Conservation (phyloP, 257 asterid genomes). For the Cruciata laevipes region DNA sequence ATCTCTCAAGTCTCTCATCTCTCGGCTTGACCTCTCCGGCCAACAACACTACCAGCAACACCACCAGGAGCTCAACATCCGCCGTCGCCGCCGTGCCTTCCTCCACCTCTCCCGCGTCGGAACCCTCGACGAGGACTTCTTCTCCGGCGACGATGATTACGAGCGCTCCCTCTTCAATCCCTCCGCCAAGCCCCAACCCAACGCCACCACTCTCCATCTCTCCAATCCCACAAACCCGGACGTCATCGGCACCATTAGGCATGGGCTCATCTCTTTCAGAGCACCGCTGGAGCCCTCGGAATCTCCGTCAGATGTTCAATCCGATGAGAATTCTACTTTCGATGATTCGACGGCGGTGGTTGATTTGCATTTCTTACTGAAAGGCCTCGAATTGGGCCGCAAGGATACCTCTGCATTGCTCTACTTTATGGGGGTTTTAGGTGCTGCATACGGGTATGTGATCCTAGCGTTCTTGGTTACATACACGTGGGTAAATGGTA, state of each 20-base stretch:
- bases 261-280: slow-evolving; percentile 42
- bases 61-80: slow-evolving; percentile 29
- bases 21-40: slow-evolving; percentile 58
- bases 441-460: slow-evolving; percentile 58
- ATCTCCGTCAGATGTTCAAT: slow-evolving; percentile 2
- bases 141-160: slow-evolving; percentile 75
- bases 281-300: slow-evolving; percentile 23
- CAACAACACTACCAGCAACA: slow-evolving; percentile 20
- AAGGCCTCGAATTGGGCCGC: slow-evolving; percentile 67
- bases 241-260: slow-evolving; percentile 43
- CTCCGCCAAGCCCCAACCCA: slow-evolving; percentile 32
- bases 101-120: slow-evolving; percentile 88
- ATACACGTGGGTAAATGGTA: slow-evolving; percentile 69
- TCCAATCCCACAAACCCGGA: slow-evolving; percentile 33
- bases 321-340: slow-evolving; percentile 12
- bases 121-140: slow-evolving; percentile 80
- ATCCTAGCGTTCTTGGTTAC: slow-evolving; percentile 69
- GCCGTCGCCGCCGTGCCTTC: slow-evolving; percentile 72
- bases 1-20: slow-evolving; percentile 62
- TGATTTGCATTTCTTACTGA: slow-evolving; percentile 57
- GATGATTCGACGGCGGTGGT: slow-evolving; percentile 27
- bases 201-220: slow-evolving; percentile 39
- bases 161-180: slow-evolving; percentile 71
- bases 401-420: slow-evolving; percentile 49
- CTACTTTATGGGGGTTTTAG: slow-evolving; percentile 46